These are phyloP conservation scores for Colletotrichum navitas DNA, from an alignment of 2,329 filamentous ascomycete species.

Conservation along the genomic window DNA sequence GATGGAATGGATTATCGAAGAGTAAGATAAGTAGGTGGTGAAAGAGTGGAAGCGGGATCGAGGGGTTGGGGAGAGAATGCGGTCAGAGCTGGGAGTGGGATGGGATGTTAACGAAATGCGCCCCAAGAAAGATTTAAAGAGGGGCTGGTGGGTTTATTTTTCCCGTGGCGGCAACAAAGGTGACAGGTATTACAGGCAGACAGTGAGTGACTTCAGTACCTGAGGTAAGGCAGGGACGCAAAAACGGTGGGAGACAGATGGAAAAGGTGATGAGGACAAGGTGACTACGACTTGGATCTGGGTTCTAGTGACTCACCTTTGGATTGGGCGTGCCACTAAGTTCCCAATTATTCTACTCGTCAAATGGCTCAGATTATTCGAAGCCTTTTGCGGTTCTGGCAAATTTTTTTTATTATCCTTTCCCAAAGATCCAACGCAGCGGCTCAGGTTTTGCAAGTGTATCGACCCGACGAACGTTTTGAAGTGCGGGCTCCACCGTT, in stretches of 20 bases:
- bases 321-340: conserved; percentile 4
- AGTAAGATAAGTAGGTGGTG: conserved; percentile 5
- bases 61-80: conserved; percentile 24
- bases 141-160: conserved; percentile 38
- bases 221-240: not conserved
- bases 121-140: conserved; percentile 40
- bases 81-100: conserved; percentile 40
- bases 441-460: conserved; percentile 25
- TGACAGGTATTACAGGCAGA: not conserved
- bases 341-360: not conserved
- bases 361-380: not conserved
- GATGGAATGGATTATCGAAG: conserved; percentile 17
- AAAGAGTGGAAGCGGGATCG: conserved; percentile 7
- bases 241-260: not conserved
- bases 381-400: not conserved
- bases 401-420: not conserved
- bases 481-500: conserved; percentile 20
- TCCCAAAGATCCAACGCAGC: not conserved
- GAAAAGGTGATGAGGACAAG: not conserved
- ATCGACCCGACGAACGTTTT: conserved; percentile 26
- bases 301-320: conserved; percentile 33
- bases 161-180: conserved; percentile 5
- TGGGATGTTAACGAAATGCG: conserved; percentile 39
- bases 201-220: not conserved
- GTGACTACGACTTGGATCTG: not conserved